Evolutionary conservation across 129 eudicot species (phyloP).

Genomic region (Chrysanthemum makinoi): DNA sequence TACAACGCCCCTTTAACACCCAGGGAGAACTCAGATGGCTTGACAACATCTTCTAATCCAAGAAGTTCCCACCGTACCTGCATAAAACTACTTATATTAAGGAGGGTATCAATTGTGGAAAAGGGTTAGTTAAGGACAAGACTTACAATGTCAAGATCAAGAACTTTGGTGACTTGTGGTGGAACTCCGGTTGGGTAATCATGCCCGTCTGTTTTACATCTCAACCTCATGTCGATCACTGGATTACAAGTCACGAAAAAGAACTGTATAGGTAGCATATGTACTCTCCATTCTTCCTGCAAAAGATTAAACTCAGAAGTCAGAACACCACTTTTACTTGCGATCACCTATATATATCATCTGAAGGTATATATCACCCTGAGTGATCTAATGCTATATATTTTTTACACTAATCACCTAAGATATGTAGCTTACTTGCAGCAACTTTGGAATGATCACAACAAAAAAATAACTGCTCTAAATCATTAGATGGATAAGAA

Average conservation of each 20-base stretch:
- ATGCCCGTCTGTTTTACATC: constrained; percentile 57
- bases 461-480: too few species aligned
- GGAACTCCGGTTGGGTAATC: constrained; percentile 84
- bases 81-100: constrained; percentile 9
- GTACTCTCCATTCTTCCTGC: constrained; percentile 95
- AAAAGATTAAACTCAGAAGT: background rate
- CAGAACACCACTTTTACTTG: constrained; percentile 8
- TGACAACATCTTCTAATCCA: constrained; percentile 64
- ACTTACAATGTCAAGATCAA: constrained; percentile 84
- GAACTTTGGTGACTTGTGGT: constrained; percentile 55
- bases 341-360: background rate
- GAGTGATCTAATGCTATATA: too few species aligned
- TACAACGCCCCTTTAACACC: constrained; percentile 78
- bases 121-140: background rate
- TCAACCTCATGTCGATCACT: constrained; percentile 72
- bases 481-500: too few species aligned
- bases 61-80: constrained; percentile 87
- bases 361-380: background rate
- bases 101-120: background rate
- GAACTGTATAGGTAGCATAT: constrained; percentile 87
- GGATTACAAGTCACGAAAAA: constrained; percentile 64
- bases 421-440: too few species aligned
- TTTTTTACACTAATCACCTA: too few species aligned
- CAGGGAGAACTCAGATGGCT: constrained; percentile 69
- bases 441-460: too few species aligned